Percentiles rank a stretch among this genome's conserved stretches.
Conservation (phyloP, 1,139 yeast genomes). For the Yamadazyma triangularis region DNA sequence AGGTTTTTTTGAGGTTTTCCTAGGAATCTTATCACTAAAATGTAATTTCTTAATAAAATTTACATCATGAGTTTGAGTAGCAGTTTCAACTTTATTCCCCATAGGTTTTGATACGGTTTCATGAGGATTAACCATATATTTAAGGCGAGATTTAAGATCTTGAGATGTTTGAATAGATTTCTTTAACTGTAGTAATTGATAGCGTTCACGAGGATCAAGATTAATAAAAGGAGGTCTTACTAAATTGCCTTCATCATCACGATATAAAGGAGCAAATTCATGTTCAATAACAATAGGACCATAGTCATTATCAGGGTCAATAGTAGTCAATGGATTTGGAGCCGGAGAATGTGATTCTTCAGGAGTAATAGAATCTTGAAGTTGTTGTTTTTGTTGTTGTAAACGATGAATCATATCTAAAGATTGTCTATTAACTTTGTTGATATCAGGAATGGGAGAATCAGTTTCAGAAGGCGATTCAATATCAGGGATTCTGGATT, state of each 20-base stretch:
- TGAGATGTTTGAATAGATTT: slow-evolving; percentile 35
- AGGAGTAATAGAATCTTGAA: background rate
- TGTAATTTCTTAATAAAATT: slow-evolving; percentile 25
- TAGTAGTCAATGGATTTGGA: too few species aligned
- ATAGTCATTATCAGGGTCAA: too few species aligned
- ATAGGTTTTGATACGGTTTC: slow-evolving; percentile 29
- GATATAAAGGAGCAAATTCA: slow-evolving; percentile 31
- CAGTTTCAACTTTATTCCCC: slow-evolving; percentile 31
- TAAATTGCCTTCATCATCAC: slow-evolving; percentile 34
- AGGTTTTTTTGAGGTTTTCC: slow-evolving; percentile 12
- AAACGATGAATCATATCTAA: slow-evolving; percentile 17
- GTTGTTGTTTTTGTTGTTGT: too few species aligned
- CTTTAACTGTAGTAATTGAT: slow-evolving; percentile 38
- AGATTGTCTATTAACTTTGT: slow-evolving; percentile 12
- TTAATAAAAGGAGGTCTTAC: slow-evolving; percentile 46
- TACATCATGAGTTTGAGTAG: slow-evolving; percentile 40
- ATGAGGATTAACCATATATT: slow-evolving; percentile 38
- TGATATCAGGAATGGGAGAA: slow-evolving; percentile 17
- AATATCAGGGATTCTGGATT: slow-evolving; percentile 21
- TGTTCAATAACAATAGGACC: slow-evolving; percentile 15
- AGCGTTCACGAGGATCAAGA: slow-evolving; percentile 42
- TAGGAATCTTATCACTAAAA: slow-evolving; percentile 14
- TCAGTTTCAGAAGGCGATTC: slow-evolving; percentile 8
- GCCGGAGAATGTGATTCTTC: slow-evolving; percentile 3
- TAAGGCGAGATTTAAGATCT: slow-evolving; percentile 26